Evolutionary conservation across 352 stramenopile genomes (phyloP), one percentile per base, ranked within the genome.

Genomic region (Globisporangium apiculatum): DNA sequence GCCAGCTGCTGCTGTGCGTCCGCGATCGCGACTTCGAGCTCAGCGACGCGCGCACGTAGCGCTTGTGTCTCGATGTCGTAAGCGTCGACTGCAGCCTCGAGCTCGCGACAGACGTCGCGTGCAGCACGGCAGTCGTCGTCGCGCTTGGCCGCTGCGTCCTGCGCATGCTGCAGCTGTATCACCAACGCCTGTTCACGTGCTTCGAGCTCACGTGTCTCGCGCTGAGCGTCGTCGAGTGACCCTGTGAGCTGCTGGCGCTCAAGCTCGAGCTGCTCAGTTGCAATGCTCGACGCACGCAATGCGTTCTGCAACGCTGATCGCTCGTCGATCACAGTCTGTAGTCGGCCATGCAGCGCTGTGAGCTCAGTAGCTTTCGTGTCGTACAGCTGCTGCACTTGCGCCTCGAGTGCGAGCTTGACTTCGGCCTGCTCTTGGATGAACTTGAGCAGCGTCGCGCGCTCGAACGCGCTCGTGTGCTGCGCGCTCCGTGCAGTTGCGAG

Each of bases 401-500:
- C 72, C 12, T 92, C 78, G 8, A 86, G 37, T 17, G 78, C 69
- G 46, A 89, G 83, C 48, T 89, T 90, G 48, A 66, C 62, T 56
- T 89, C 77, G 1, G 79, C 80, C 57, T 90, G 79, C 38, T 89
- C 75, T 17, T 90, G 82, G 24, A 90, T 86, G 52, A 79, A 90
- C 51, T 84, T 83, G 55, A 92, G 67, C 41, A 92, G 58, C 37
- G 74, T 87, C 3, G 79, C 69, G 49, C 90, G 89, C 60, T 92
- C 83, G 36, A 79, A 86, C 12, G 73, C 75, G 12, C 71, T 67
- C 14, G 74, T 89, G 57, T 88, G 76, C 24, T 66, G 66, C 14
- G 87, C 74, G 17, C 65, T 75, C 8, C 72, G 58, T 17, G 69
- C 47, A 15, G 63, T 57, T 3, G 68, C 71, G 36, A 89, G 57